Evolutionary conservation across 108 stramenopile genomes (phyloP).

Genomic region (Asterionellopsis glacialis): DNA sequence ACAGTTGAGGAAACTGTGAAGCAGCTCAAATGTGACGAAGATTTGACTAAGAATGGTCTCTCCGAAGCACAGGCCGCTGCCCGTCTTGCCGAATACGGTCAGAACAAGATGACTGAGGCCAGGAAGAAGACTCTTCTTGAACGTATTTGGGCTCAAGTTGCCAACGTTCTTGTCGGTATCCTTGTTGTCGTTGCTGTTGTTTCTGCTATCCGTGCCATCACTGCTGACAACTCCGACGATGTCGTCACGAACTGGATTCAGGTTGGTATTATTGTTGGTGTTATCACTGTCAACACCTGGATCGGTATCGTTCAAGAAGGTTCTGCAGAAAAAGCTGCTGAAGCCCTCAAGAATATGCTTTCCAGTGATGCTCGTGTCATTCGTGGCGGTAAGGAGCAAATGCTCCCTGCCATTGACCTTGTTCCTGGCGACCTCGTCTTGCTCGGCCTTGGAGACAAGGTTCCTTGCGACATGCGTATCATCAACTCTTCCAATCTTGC

Average conservation of each 20-base stretch:
- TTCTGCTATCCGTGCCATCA: conserved; percentile 43
- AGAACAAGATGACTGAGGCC: conserved; percentile 59
- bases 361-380: conserved; percentile 63
- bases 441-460: conserved; percentile 69
- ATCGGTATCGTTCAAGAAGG: conserved; percentile 85
- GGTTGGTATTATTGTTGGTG: conserved; percentile 57
- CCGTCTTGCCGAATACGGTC: conserved; percentile 51
- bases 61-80: conserved; percentile 32
- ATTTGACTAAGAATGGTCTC: conserved; percentile 36
- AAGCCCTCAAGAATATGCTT: conserved; percentile 80
- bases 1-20: conserved; percentile 34
- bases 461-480: conserved; percentile 91
- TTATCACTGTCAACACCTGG: conserved; percentile 66
- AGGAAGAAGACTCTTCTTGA: conserved; percentile 58
- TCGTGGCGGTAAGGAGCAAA: conserved; percentile 56
- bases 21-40: conserved; percentile 30
- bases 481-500: conserved; percentile 65
- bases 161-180: conserved; percentile 73
- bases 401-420: conserved; percentile 58
- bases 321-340: conserved; percentile 72
- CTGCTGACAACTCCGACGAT: conserved; percentile 23
- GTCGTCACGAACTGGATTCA: conserved; percentile 52
- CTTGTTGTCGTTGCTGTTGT: conserved; percentile 68
- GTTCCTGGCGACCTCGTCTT: conserved; percentile 77
- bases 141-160: conserved; percentile 70